A percentile compares a stretch with the other conserved stretches of the same genome.
Evolutionary conservation across 2,329 filamentous ascomycete genomes (phyloP).

Genomic region (Raffaelea deltoideospora): DNA sequence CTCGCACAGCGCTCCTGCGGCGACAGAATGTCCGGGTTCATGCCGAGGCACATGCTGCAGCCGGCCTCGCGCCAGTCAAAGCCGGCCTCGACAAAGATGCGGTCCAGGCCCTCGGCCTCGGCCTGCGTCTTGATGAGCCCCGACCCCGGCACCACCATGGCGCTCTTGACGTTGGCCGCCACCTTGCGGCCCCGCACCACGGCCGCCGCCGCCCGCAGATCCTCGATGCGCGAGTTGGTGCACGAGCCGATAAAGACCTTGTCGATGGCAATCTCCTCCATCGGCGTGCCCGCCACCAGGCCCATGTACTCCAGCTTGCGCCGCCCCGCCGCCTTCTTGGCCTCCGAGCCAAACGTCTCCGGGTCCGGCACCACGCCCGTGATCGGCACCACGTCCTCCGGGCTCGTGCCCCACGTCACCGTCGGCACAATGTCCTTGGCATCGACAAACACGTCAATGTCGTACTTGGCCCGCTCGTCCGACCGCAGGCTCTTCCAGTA

Average conservation of each 20-base stretch:
- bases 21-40: conserved; percentile 95
- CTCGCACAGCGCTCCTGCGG: conserved; percentile 87
- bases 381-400: conserved; percentile 91
- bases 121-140: conserved; percentile 87
- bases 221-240: conserved; percentile 94
- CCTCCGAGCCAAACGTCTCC: conserved; percentile 65
- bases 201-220: conserved; percentile 72
- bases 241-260: conserved; percentile 98
- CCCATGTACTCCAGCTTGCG: conserved; percentile 96
- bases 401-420: conserved; percentile 91
- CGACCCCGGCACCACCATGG: conserved; percentile 92
- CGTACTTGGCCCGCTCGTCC: conserved; percentile 78
- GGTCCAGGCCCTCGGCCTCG: conserved; percentile 81
- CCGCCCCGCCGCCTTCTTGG: conserved; percentile 65
- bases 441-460: conserved; percentile 78
- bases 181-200: conserved; percentile 80
- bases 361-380: conserved; percentile 82
- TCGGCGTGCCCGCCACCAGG: conserved; percentile 65
- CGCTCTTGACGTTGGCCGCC: conserved; percentile 77
- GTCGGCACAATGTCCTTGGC: conserved; percentile 88
- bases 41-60: conserved; percentile 97
- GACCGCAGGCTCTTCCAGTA: conserved; percentile 84
- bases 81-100: conserved; percentile 79
- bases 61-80: conserved; percentile 98
- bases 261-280: conserved; percentile 85